Percentiles rank a stretch among this genome's conserved stretches.
phyloP scores from a whole-genome alignment of 2,329 filamentous ascomycete species.

The Penicillium hesseltinei region DNA sequence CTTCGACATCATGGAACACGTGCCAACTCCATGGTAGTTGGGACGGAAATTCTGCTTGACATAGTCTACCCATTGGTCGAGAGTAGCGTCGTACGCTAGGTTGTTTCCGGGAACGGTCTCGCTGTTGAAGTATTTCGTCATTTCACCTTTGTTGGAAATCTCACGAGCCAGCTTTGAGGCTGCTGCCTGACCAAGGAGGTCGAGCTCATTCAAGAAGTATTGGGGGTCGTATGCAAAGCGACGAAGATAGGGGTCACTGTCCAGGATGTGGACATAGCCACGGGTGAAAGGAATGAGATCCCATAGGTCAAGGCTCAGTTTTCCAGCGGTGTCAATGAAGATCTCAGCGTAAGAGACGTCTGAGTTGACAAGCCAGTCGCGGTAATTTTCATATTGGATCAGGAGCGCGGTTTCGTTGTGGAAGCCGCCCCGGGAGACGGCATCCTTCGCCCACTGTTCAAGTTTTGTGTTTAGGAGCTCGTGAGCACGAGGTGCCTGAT shows the following conservation, averaged over 20 bases:
- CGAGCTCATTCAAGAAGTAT: constrained; percentile 30
- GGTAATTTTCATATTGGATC: constrained; percentile 29
- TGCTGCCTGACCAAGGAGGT: constrained; percentile 29
- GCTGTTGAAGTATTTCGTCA: constrained; percentile 19
- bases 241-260: constrained; percentile 27
- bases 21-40: constrained; percentile 33
- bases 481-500: constrained; percentile 15
- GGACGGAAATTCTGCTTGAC: constrained; percentile 26
- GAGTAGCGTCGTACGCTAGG: constrained; percentile 16
- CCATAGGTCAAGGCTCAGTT: constrained; percentile 30
- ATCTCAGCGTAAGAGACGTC: constrained; percentile 30
- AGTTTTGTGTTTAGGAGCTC: constrained; percentile 27
- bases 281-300: constrained; percentile 32
- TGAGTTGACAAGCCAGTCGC: constrained; percentile 27
- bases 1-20: constrained; percentile 34
- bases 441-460: constrained; percentile 27
- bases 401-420: constrained; percentile 26
- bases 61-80: constrained; percentile 26
- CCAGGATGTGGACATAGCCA: constrained; percentile 24
- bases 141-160: constrained; percentile 18
- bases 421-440: constrained; percentile 27
- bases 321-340: constrained; percentile 27
- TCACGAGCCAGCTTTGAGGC: constrained; percentile 27
- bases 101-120: constrained; percentile 19
- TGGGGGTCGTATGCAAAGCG: constrained; percentile 25